These are phyloP conservation scores for Viridothelium virens DNA, from an alignment of 495 filamentous ascomycete species.

Conservation along the genomic window DNA sequence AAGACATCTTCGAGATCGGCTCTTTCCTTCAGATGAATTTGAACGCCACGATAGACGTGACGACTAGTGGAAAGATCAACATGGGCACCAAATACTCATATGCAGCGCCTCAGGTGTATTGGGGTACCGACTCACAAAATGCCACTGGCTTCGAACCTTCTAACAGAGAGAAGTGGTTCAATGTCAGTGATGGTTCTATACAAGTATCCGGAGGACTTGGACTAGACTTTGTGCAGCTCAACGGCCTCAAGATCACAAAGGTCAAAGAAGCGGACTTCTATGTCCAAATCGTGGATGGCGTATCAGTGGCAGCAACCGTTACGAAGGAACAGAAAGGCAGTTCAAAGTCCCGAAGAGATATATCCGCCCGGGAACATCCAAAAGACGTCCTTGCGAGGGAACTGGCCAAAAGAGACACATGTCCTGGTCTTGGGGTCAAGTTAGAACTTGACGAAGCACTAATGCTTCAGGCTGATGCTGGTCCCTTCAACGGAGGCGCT, in stretches of 20 bases:
- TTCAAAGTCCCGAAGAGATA: background rate
- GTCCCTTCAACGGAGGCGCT: background rate
- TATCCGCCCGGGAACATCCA: background rate
- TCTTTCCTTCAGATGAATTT: background rate
- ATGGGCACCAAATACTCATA: background rate
- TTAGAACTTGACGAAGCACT: background rate
- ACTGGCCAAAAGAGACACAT: background rate
- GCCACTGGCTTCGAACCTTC: background rate
- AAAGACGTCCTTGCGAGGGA: background rate
- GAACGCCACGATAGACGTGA: background rate
- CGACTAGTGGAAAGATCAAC: background rate
- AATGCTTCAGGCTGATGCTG: background rate
- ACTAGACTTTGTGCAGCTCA: background rate
- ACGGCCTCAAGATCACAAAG: background rate
- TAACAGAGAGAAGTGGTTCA: constrained; percentile 3
- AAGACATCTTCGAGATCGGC: background rate
- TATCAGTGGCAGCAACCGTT: background rate
- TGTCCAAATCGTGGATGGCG: background rate
- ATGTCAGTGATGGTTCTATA: background rate
- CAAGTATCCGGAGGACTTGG: background rate
- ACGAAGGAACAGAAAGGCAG: background rate
- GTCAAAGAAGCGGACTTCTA: background rate
- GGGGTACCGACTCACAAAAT: background rate
- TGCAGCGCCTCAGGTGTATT: background rate
- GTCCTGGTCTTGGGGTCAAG: background rate